Conservation (phyloP, 768 basidiomycete genomes). For the Tephrocybe sp. region DNA sequence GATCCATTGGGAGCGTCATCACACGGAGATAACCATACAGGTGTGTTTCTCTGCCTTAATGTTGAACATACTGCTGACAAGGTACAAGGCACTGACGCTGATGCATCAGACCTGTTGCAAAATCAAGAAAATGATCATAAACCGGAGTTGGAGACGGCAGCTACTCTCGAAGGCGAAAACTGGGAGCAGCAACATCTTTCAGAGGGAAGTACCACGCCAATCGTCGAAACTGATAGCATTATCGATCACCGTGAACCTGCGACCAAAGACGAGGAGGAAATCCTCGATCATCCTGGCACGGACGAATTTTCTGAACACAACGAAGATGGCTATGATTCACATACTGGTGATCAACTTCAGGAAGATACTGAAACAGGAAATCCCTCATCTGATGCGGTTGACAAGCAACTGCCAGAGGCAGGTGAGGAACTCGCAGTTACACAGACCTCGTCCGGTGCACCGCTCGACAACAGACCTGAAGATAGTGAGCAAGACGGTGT, state of each 20-base stretch:
- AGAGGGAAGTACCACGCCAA: constrained; percentile 1
- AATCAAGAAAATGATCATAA: constrained; percentile 13
- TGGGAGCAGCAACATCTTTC: neutral
- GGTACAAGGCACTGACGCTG: neutral
- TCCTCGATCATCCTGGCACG: constrained; percentile 23
- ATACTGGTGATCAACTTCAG: constrained; percentile 3
- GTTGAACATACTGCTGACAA: neutral
- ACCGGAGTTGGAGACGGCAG: constrained; percentile 13
- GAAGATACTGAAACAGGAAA: neutral
- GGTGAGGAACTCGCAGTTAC: neutral
- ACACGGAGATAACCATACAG: no score
- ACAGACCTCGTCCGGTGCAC: neutral
- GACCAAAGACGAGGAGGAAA: no score
- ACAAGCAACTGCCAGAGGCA: neutral
- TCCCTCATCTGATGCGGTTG: neutral
- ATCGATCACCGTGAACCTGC: constrained; percentile 17
- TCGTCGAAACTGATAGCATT: constrained; percentile 7
- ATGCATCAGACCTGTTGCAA: neutral
- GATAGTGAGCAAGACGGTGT: neutral
- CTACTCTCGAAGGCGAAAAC: neutral
- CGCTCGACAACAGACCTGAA: neutral
- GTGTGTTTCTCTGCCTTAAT: no score
- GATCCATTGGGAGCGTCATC: neutral
- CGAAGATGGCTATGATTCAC: constrained; percentile 4
- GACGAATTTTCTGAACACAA: constrained; percentile 14